Evolutionary conservation across 176 grass and related monocot genomes (phyloP).

Genomic region (Lolium perenne): DNA sequence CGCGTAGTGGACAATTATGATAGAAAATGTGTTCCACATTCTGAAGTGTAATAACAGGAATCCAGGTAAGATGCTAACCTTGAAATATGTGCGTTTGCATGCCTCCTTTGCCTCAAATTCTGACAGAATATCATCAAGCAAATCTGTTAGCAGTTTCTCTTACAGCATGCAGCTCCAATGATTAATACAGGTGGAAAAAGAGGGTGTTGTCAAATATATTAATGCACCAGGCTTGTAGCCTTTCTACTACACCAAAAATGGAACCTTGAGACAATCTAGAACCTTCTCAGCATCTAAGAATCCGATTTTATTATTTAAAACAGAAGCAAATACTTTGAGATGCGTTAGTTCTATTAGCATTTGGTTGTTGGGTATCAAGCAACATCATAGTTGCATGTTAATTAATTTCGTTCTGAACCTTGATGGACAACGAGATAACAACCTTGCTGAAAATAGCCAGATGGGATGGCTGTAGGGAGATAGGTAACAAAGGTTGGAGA

Average conservation of each 20-base stretch:
- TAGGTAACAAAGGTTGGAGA: constrained; percentile 11
- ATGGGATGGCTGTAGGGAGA: not conserved
- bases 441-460: not conserved
- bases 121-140: constrained; percentile 48
- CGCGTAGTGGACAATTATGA: no score
- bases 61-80: constrained; percentile 53
- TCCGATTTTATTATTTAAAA: not conserved
- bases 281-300: not conserved
- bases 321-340: not conserved
- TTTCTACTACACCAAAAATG: not conserved
- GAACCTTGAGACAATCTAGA: constrained; percentile 27
- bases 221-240: not conserved
- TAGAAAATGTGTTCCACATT: not conserved
- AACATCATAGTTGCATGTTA: not conserved
- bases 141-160: constrained; percentile 29
- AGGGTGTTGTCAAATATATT: constrained; percentile 16
- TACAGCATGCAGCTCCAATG: not conserved
- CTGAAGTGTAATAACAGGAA: constrained; percentile 16
- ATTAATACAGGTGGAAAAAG: not conserved
- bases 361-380: not conserved
- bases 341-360: not conserved
- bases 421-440: not conserved
- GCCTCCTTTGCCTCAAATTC: constrained; percentile 83
- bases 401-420: not conserved
- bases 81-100: constrained; percentile 85